Percentiles rank a stretch among this genome's conserved stretches.
These are phyloP conservation scores for Neurospora cerealis DNA, from an alignment of 495 filamentous ascomycete species.

Conservation along the genomic window DNA sequence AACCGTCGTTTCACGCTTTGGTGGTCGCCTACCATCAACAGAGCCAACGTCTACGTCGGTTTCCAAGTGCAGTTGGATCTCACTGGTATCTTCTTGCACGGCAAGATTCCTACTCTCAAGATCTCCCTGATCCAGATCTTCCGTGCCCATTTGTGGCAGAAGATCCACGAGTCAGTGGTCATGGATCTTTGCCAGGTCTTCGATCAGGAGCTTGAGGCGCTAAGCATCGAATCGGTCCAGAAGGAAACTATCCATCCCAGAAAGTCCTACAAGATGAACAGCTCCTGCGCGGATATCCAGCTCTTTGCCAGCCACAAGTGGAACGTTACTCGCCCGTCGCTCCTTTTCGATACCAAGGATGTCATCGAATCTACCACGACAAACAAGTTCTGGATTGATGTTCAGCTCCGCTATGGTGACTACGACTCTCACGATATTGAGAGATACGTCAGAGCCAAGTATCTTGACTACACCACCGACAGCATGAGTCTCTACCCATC, in stretches of 20 bases:
- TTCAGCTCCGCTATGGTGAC: conserved; percentile 95
- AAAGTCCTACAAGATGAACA: conserved; percentile 99
- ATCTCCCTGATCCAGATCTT: conserved; percentile 99
- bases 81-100: conserved; percentile 98
- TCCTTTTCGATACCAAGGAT: conserved; percentile 95
- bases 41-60: conserved; percentile 81
- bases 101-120: conserved; percentile 97
- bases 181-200: conserved; percentile 99
- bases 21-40: conserved; percentile 84
- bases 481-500: conserved; percentile 99
- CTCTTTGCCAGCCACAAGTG: conserved; percentile 98
- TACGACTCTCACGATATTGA: conserved; percentile 99
- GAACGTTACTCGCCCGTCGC: conserved; percentile 90
- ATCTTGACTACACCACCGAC: conserved; percentile 97
- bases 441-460: conserved; percentile 94
- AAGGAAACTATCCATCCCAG: conserved; percentile 99
- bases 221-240: conserved; percentile 97
- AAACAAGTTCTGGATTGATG: conserved; percentile 99
- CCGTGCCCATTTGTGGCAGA: conserved; percentile 99
- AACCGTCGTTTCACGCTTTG: conserved; percentile 98
- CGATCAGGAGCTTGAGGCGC: conserved; percentile 90
- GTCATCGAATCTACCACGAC: conserved; percentile 89
- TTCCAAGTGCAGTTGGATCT: conserved; percentile 99
- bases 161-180: conserved; percentile 98
- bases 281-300: conserved; percentile 95